Conservation (phyloP, 2,329 filamentous ascomycete species). For the Rhytidhysteron rufulum region DNA sequence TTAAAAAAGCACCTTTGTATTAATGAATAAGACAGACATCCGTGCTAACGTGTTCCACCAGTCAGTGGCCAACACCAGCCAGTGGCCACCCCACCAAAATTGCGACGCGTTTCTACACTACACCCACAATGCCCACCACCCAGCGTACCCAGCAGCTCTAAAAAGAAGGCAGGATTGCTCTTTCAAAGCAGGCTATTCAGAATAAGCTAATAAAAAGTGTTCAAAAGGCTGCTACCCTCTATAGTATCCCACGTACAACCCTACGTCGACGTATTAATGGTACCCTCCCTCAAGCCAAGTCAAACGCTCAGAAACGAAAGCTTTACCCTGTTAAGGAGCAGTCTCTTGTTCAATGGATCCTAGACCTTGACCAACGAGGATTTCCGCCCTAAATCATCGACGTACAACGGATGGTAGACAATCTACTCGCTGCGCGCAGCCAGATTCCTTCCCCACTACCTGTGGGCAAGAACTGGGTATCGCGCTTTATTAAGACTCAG, state of each 20-base stretch:
- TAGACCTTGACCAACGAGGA: background rate
- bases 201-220: background rate
- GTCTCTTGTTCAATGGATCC: background rate
- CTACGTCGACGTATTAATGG: background rate
- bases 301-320: background rate
- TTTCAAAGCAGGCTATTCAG: background rate
- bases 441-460: background rate
- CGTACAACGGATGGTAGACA: background rate
- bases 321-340: background rate
- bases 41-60: constrained; percentile 1
- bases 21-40: too few species aligned
- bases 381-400: background rate
- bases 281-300: background rate
- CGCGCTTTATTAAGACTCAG: constrained; percentile 3
- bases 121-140: background rate
- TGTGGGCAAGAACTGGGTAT: constrained; percentile 3
- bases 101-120: background rate
- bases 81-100: background rate
- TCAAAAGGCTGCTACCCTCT: background rate
- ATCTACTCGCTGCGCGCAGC: too few species aligned
- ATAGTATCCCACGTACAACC: background rate
- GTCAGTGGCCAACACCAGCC: background rate
- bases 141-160: background rate
- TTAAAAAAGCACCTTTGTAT: too few species aligned
- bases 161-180: background rate